Base-by-base conservation (phyloP, 2,329 filamentous ascomycete species). In the Penicillium sp. region DNA sequence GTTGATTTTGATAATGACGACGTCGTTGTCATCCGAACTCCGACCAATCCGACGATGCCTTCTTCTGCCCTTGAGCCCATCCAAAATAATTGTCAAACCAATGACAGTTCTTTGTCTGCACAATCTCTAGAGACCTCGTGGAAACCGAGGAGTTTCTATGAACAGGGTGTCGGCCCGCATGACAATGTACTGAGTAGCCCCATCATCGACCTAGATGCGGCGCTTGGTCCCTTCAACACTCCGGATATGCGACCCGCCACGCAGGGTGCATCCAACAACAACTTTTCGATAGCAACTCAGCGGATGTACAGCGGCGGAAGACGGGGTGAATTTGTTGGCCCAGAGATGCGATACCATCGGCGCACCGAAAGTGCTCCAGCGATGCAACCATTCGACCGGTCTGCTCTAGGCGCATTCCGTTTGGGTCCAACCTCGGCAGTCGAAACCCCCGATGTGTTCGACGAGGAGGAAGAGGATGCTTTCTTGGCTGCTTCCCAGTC, bases 201-300 rank as follows among this genome's bases (percentile, higher is more conserved):
- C 8, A 88, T 97, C 72, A 95, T 99, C 60, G 94, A 99, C 71
- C 78, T 99, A 40, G 94, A 99, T 75, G 93, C 92, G 18, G 94
- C 93, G 27, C 81, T 97, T 1, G 92, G 91, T 2, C 91, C 93
- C 0, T 96, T 96, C 73, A 94, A 95, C 65, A 96, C 91, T 0
- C 75, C 77, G 8, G 75, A 76, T 49, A 74, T 74, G 64, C 68
- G 70, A n/a, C 64, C 68, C 18, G 62, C 13, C 3, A 16, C 66
- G 23, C 63, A 61, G 35, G 60, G 64, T 55, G 58, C 67, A 3
- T 63, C 66, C 25, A 74, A 69, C 53, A 69, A 73, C 52, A 69
- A 73, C 7, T 75, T 77, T 50, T 71, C 73, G 7, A 65, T 69
- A 46, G 73, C 71, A 46, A 73, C 73, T 6, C 74, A 70, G 52